Evolutionary conservation across 441 rosid species (phyloP), one percentile per base, ranked within the genome.

Genomic region (Euphorbia celastroides): DNA sequence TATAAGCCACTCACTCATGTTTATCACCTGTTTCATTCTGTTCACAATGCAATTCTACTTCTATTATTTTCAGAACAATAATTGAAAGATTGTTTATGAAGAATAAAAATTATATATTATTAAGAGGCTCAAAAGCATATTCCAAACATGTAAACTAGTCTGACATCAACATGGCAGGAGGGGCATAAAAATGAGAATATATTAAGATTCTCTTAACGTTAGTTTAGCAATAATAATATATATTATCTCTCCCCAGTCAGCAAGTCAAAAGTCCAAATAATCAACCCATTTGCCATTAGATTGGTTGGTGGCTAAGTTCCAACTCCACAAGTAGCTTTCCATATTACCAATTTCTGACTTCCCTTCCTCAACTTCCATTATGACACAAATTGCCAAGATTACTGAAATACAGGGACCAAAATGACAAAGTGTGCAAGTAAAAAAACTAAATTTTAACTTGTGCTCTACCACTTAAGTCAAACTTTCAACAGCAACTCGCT

Each of bases 41-140:
- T 2, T 44, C 8, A 51, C 7, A 7, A 51, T 50, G 7, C 19
- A 19, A 50, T 50, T 50, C 23, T 50, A 19, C 55, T 50, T 50
- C 6, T 1, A n/a, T 17, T n/a, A 2, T 51, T 17, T 51, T 51
- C 12, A 5, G 0, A 22, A 19, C 56, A 51, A 51, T 22, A 1
- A 51, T 20, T 51, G 13, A 51, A 51, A 51, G 26, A 51, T 19
- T 51, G 19, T 7, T 16, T 48, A 48, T 14, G 20, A 5, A 48
- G 20, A 14, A 10, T 9, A 17, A 0, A 16, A 26, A 26, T 20
- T 30, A 7, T 31, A 41, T 27, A 9, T 3, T 50, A 63, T 19
- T 31, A 50, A 74, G 16, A 23, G 55, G 67, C 52, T n/a, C n/a
- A 50, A 3, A 50, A 64, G 77, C 74, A 78, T 67, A 41, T 70